Percentiles rank a stretch among this genome's conserved stretches.
phyloP scores from a whole-genome alignment of 352 stramenopile species.

The Phytophthora agathidicida region DNA sequence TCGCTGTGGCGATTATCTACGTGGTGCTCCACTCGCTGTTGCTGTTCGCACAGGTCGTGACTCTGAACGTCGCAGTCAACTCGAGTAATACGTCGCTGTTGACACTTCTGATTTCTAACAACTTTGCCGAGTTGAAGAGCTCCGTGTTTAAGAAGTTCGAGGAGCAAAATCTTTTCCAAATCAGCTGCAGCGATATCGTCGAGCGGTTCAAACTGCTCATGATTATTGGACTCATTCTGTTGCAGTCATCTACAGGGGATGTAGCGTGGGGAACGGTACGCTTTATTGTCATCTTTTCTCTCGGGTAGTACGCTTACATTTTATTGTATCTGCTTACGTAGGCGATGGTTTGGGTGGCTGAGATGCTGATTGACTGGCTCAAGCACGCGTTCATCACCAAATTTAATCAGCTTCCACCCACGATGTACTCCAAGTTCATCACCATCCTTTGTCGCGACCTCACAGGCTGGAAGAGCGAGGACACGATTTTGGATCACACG shows the following conservation, averaged over 20 bases:
- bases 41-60: slow-evolving; percentile 97
- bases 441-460: slow-evolving; percentile 95
- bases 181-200: slow-evolving; percentile 97
- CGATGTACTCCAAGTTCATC: slow-evolving; percentile 95
- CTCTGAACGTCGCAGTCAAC: slow-evolving; percentile 97
- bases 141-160: slow-evolving; percentile 99
- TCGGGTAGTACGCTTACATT: slow-evolving; percentile 1
- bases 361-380: slow-evolving; percentile 98
- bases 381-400: slow-evolving; percentile 99
- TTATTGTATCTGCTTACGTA: slow-evolving; percentile 12
- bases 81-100: slow-evolving; percentile 94
- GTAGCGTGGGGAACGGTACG: slow-evolving; percentile 77
- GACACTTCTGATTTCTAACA: slow-evolving; percentile 96
- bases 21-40: slow-evolving; percentile 93
- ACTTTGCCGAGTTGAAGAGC: slow-evolving; percentile 99
- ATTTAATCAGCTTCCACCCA: slow-evolving; percentile 96
- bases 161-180: slow-evolving; percentile 97
- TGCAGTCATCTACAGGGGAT: slow-evolving; percentile 86
- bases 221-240: slow-evolving; percentile 95
- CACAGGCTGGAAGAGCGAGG: slow-evolving; percentile 93
- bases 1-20: slow-evolving; percentile 76
- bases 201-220: slow-evolving; percentile 98
- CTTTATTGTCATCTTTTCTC: slow-evolving; percentile 2
- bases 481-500: slow-evolving; percentile 93
- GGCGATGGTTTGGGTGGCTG: slow-evolving; percentile 91